These are phyloP conservation scores for Tubosaeta sp. DNA, from an alignment of 768 basidiomycete genomes.

Conservation along the genomic window DNA sequence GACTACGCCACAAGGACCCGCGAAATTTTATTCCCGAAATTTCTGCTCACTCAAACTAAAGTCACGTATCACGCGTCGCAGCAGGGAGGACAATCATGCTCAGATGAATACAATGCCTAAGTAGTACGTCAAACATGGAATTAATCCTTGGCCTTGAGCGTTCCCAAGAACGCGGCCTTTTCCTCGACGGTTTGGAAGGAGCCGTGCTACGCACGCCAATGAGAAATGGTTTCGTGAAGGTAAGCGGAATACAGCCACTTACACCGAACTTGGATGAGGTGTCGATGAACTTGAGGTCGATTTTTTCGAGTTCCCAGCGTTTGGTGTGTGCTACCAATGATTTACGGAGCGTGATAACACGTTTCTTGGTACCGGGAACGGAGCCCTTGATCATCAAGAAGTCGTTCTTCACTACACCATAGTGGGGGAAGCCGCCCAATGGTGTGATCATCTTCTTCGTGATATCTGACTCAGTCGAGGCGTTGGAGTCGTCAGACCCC, in stretches of 20 bases:
- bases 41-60: not conserved
- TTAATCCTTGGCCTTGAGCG: constrained; percentile 81
- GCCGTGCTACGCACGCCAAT: constrained; percentile 59
- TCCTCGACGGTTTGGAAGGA: constrained; percentile 96
- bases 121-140: constrained; percentile 37
- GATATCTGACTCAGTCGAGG: constrained; percentile 91
- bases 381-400: constrained; percentile 97
- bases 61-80: constrained; percentile 29
- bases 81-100: constrained; percentile 35
- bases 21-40: not conserved
- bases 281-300: constrained; percentile 97
- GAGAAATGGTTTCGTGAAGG: not conserved
- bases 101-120: constrained; percentile 35
- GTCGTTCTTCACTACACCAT: constrained; percentile 98
- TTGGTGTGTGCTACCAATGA: constrained; percentile 95
- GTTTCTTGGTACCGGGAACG: constrained; percentile 95
- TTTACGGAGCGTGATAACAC: constrained; percentile 95
- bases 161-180: constrained; percentile 91
- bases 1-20: not conserved
- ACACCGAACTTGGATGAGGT: constrained; percentile 97
- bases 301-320: constrained; percentile 95
- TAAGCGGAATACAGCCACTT: constrained; percentile 32
- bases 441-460: constrained; percentile 94
- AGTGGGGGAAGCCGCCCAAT: constrained; percentile 99
- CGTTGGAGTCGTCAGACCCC: constrained; percentile 73